Evolutionary conservation across 1,139 yeast genomes (phyloP).

Genomic region (Hansenula anomala): DNA sequence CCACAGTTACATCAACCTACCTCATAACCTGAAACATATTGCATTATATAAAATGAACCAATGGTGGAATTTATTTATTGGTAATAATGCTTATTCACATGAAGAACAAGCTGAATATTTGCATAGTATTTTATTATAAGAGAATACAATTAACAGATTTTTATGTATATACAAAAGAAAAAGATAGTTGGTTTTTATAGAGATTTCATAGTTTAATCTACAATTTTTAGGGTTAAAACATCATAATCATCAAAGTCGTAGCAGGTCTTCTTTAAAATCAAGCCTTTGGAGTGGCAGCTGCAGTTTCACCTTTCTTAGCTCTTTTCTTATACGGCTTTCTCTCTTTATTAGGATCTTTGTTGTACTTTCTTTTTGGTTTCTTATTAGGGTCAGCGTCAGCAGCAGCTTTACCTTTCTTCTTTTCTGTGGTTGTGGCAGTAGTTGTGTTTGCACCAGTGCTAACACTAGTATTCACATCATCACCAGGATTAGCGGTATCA

Average conservation of each 20-base stretch:
- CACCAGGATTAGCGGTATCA: not conserved
- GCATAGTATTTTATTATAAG: conserved; percentile 10
- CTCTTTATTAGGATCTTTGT: conserved; percentile 18
- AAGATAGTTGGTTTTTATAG: not conserved
- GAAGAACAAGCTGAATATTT: conserved; percentile 15
- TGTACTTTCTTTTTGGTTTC: conserved; percentile 23
- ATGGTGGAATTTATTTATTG: conserved; percentile 76
- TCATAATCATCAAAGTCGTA: not conserved
- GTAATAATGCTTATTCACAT: conserved; percentile 32
- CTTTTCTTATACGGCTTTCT: conserved; percentile 25
- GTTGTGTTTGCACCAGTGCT: conserved; percentile 1
- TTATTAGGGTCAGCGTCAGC: conserved; percentile 11
- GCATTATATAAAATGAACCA: conserved; percentile 43
- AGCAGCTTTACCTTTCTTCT: conserved; percentile 11
- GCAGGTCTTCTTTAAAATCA: too few species aligned
- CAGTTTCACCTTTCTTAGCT: conserved; percentile 19
- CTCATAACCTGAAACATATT: conserved; percentile 52
- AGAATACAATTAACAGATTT: too few species aligned
- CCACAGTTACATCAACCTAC: conserved; percentile 65
- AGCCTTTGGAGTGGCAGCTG: conserved; percentile 1
- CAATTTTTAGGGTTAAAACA: too few species aligned
- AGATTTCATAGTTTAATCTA: too few species aligned
- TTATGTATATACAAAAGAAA: too few species aligned
- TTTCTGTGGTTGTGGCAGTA: conserved; percentile 4
- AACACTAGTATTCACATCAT: not conserved